Evolutionary conservation across 805 yeast species (phyloP).

Genomic region (Hanseniaspora occidentalis): DNA sequence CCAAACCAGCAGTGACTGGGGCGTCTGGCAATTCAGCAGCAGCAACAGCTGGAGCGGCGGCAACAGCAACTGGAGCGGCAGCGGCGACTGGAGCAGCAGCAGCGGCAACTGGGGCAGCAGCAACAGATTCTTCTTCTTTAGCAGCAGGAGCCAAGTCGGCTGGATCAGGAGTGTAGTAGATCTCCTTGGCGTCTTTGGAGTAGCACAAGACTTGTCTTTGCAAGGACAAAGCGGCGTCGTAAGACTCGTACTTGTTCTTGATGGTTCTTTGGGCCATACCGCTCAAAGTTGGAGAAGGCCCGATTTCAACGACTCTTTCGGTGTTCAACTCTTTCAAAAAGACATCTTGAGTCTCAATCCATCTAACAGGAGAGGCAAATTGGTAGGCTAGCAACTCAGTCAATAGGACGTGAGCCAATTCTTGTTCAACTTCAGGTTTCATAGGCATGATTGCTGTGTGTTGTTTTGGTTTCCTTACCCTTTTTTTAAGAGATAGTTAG

Average conservation of each 20-base stretch:
- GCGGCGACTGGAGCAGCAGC: constrained; percentile 50
- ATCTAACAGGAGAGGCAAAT: constrained; percentile 98
- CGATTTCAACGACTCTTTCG: constrained; percentile 95
- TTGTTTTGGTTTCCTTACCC: not conserved
- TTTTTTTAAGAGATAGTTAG: not conserved
- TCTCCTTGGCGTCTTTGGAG: constrained; percentile 91
- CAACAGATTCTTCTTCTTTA: constrained; percentile 22
- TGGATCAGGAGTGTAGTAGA: constrained; percentile 85
- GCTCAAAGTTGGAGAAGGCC: constrained; percentile 97
- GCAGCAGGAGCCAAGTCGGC: constrained; percentile 28
- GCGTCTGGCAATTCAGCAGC: constrained; percentile 79
- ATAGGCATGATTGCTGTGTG: constrained; percentile 15
- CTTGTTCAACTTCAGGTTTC: constrained; percentile 93
- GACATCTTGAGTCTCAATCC: constrained; percentile 99
- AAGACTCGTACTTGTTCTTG: constrained; percentile 85
- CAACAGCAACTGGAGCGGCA: constrained; percentile 42
- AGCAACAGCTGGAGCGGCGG: constrained; percentile 66
- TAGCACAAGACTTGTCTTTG: constrained; percentile 92
- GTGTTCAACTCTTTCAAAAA: constrained; percentile 87
- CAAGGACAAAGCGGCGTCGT: constrained; percentile 81
- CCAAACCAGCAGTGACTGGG: constrained; percentile 73
- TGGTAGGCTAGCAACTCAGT: constrained; percentile 97
- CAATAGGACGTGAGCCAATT: constrained; percentile 84
- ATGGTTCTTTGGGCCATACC: constrained; percentile 98
- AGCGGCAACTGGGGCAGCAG: constrained; percentile 42